Base-by-base conservation (phyloP, 305 asterid genomes). In the Fraxinus floribunda region DNA sequence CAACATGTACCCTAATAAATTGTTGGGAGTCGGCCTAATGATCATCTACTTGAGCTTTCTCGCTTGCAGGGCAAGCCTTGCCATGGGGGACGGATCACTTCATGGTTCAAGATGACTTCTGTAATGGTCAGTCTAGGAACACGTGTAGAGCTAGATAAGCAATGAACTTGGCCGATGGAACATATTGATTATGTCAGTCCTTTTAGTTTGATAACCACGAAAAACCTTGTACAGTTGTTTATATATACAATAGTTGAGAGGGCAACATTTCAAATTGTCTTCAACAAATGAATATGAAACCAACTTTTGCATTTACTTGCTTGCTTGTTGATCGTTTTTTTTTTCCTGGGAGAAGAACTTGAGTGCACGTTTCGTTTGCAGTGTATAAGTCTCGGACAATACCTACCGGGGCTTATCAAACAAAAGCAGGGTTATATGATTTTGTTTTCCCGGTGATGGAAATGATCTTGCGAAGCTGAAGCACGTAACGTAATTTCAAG, bases 21-120 rank as follows among this genome's bases (percentile, higher is more conserved):
- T 90, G 81, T 76, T 95, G 85, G 98, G 98, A 1, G 38, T 82
- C 35, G 98, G 99, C n/a, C 91, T 95, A 29, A 88, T 95, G 88
- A 18, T 68, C 15, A 89, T 94, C 73, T 95, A 95, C 84, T 55
- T 89, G 26, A 86, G 80, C 8, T 95, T 95, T 87, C 88, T 95
- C n/a, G 79, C 87, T 38, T n/a, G 88, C n/a, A 62, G 98, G 77
- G 90, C 83, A 30, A 87, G 85, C 78, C 52, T 93, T 11, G 93
- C 97, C 5, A 39, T 93, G 86, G 88, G 92, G n/a, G 94, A 86
- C 5, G 90, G 91, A 18, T 84, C 88, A 9, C 34, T 83, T 79
- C 76, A 79, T 83, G 84, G 78, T 78, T 88, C 75, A 10, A 84
- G 79, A 11, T 84, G 75, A 83, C 81, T 76, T 24, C 10, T 68